Evolutionary conservation across 2,329 filamentous ascomycete species (phyloP).

Genomic region (Claviceps paspali): DNA sequence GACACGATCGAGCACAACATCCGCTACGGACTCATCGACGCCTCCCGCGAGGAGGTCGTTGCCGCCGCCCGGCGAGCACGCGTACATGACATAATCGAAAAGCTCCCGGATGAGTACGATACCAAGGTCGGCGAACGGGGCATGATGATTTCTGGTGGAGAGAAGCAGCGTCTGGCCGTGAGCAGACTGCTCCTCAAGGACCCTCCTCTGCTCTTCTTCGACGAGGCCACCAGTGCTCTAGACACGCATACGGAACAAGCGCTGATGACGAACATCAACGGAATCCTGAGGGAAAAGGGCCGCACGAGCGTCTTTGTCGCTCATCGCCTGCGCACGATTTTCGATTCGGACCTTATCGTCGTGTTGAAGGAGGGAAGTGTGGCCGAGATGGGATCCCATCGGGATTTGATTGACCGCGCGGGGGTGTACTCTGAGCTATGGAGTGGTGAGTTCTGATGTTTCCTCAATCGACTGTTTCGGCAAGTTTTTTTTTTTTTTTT

Average conservation of each 20-base stretch:
- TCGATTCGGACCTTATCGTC: constrained; percentile 84
- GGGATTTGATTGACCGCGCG: constrained; percentile 60
- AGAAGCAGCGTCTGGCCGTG: constrained; percentile 83
- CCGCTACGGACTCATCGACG: constrained; percentile 44
- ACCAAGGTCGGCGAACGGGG: constrained; percentile 33
- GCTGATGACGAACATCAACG: constrained; percentile 82
- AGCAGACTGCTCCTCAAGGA: constrained; percentile 77
- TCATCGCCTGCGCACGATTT: constrained; percentile 83
- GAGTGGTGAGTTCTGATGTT: constrained; percentile 49
- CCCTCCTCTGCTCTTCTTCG: constrained; percentile 81
- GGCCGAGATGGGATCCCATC: constrained; percentile 80
- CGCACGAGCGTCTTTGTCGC: constrained; percentile 92
- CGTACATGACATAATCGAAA: constrained; percentile 48
- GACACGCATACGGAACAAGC: constrained; percentile 91
- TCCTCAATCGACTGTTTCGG: too few species aligned
- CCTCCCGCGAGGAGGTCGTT: constrained; percentile 43
- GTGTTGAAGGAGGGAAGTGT: constrained; percentile 73
- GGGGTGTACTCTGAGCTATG: constrained; percentile 82
- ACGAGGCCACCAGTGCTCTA: constrained; percentile 83
- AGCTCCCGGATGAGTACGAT: constrained; percentile 37
- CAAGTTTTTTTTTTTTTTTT: not conserved
- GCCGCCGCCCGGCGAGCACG: constrained; percentile 45
- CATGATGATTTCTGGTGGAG: constrained; percentile 49
- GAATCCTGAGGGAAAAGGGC: constrained; percentile 72
- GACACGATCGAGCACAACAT: constrained; percentile 49